Base-by-base conservation (phyloP, 2,329 filamentous ascomycete genomes). In the Aspergillus sp. region DNA sequence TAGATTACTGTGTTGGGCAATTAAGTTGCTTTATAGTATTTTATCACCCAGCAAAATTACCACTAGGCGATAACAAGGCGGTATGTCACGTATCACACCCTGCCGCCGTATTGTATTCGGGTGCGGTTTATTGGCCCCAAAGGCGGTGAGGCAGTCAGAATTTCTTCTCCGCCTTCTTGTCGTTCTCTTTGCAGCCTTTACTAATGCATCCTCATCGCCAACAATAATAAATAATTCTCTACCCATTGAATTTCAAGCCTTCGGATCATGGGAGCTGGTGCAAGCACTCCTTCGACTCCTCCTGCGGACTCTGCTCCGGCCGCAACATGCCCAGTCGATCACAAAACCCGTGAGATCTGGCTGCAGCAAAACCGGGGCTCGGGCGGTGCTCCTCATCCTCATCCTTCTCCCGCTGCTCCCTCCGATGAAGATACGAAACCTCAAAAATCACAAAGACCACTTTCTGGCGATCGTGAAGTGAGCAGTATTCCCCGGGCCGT, bases 301-400 rank as follows among this genome's bases (percentile, higher is more conserved):
- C 38, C 60, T 33, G 44, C 59, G 44, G 52, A 60, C 29, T 46
- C 49, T 28, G 47, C 54, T 33, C 50, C 55, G 33, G 59, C 60
- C 13, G 67, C 67, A 33, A 75, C 75, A 45, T 97, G 93, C 60
- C 93, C 93, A 5, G 89, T 97, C 59, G 90, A 97, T 70, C 86
- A 90, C 70, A 87, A 88, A 59, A 86, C 89, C 41, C 85, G 93
- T 58, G 86, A 90, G 58, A 82, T 85, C 57, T 98, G 91, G 91
- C 78, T 97, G 67, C 80, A 61, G 70, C 76, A 66, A 47, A 68
- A 60, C 48, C 64, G 55, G 40, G 62, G 47, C 45, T 69, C 52
- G 46, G 69, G 52, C 27, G 59, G 59, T 54, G 66, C 50, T 52
- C 67, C 57, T 42, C 66, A 63, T 51, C 64, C 59, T 43, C 53